Evolutionary conservation across 129 eudicot genomes (phyloP), one percentile per base, ranked within the genome.

Genomic region (Flaveria robusta): DNA sequence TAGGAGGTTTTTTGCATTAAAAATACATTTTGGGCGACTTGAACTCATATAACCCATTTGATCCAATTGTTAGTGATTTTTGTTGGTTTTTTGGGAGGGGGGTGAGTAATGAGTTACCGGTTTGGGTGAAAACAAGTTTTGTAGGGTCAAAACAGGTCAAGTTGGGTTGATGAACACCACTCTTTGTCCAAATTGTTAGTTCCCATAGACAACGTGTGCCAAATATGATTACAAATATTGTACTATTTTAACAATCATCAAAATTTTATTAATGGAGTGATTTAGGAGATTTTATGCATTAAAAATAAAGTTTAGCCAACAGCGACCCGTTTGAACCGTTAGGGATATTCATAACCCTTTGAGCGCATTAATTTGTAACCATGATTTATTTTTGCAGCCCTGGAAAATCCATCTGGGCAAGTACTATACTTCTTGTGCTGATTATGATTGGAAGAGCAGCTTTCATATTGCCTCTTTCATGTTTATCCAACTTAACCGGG

Each of bases 381-480:
- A 56, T 26, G 41, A 22, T 68, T 68, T 3, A 47, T 19, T 72
- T 58, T 51, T 55, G 77, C 86, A 93, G 97, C 78, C 95, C 87
- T 34, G 89, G 85, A 47, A 93, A 87, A 82, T 81, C 89, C 9
- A 34, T 78, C 59, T 84, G 85, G 59, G 88, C 84, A 74, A 93
- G 98, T 84, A 73, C 76, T 41, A 46, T 69, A 14, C 65, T 93
- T 22, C 80, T 93, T 72, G 84, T 81, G 72, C 76, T 93, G 50
- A 89, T 90, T 50, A 46, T 90, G 82, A 26, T 93, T 60, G 97
- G 97, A 75, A 81, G 98, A 71, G 98, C 98, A 37, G 39, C 85
- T 27, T 90, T 82, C 54, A 79, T 93, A 29, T 87, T 93, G 68
- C 97, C 95, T 0, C 81, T 93, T 60, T 92, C 96, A 15, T 81